Base-by-base conservation (phyloP, 164 flowering plant genomes). In the Stephania yunnanensis region DNA sequence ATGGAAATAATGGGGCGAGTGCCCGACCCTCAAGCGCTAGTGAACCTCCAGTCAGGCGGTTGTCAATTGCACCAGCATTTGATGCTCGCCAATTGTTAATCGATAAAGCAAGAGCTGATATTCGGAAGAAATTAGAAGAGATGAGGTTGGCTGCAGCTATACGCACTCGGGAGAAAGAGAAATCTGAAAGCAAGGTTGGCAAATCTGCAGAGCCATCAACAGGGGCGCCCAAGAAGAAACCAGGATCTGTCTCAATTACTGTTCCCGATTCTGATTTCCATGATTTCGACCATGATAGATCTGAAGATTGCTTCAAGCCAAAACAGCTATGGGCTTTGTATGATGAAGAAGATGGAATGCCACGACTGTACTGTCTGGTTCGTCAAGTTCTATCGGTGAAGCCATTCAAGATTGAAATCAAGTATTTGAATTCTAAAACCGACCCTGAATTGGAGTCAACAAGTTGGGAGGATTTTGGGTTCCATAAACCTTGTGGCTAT, bases 271-370 rank as follows among this genome's bases (percentile, higher is more conserved):
- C 98, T 10, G 98, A 93, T 72, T 93, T 93, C 77, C 94, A 93
- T 76, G 91, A 91, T 81, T 93, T 93, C 85, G 98, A 93, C 84
- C 86, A 85, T 77, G 94, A 88, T 71, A 86, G 98, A 75, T 81
- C 88, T 30, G 99, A 95, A 79, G 90, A 84, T 42, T 91, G 94
- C 82, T 95, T 93, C 81, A 82, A 85, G 80, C 87, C 91, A 20
- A 90, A 92, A 80, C 99, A 95, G 80, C 86, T 95, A 81, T 95
- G 98, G 99, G 99, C 98, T 12, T 10, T 90, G 17, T 95, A 95
- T 80, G 99, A 95, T 78, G 97, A 89, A 80, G 97, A 89, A 77
- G 98, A 95, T 80, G 99, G 99, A 3, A 95, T 95, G 97, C 99
- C 99, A 71, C 90, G 99, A 5, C 79, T 93, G 76, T 93, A 95